Percentiles rank a stretch among this genome's conserved stretches.
phyloP scores from a whole-genome alignment of 108 stramenopile species.

The Skeletonema marinoi region DNA sequence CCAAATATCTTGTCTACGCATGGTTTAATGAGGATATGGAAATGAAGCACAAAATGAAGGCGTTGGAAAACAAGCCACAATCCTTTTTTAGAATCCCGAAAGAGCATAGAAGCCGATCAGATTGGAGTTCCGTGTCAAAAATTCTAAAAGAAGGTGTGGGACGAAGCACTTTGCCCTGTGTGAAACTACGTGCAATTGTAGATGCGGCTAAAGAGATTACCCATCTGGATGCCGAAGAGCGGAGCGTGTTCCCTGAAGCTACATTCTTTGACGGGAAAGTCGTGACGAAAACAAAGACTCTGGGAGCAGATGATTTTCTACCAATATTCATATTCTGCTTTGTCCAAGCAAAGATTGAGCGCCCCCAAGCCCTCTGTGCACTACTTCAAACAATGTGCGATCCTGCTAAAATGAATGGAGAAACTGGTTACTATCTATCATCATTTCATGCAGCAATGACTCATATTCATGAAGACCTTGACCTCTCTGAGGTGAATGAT shows the following conservation, averaged over 20 bases:
- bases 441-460: constrained; percentile 88
- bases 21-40: constrained; percentile 87
- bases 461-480: constrained; percentile 75
- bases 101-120: constrained; percentile 61
- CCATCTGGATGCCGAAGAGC: constrained; percentile 55
- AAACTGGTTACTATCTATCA: constrained; percentile 90
- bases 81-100: constrained; percentile 55
- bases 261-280: constrained; percentile 43
- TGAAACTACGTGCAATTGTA: constrained; percentile 84
- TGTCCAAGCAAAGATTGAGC: constrained; percentile 78
- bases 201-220: constrained; percentile 80
- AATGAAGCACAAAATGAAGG: constrained; percentile 75
- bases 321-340: constrained; percentile 91
- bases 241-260: constrained; percentile 22
- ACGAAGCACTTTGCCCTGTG: constrained; percentile 78
- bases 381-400: constrained; percentile 81
- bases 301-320: constrained; percentile 93
- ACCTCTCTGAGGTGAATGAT: constrained; percentile 56
- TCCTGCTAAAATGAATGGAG: constrained; percentile 72
- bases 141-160: constrained; percentile 81
- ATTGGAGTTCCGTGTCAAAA: constrained; percentile 73
- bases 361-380: constrained; percentile 82
- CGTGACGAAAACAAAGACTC: constrained; percentile 27
- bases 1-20: constrained; percentile 76
- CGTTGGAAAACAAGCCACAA: constrained; percentile 65